Evolutionary conservation across 208 protist species (phyloP), one percentile per base, ranked within the genome.

Genomic region (Trypanosoma avium): DNA sequence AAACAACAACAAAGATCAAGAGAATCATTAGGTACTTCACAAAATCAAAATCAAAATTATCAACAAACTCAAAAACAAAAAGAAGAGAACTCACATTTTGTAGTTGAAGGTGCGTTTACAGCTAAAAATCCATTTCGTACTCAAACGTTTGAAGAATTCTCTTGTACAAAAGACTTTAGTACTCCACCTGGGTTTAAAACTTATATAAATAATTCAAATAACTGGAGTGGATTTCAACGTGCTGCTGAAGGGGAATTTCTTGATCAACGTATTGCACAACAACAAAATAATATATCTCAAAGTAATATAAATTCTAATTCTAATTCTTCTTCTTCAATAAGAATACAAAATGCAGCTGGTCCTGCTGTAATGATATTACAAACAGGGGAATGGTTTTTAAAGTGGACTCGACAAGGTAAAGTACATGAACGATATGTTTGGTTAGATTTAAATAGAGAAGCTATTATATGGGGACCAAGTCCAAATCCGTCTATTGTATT

Each of bases 351-450:
- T n/a, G n/a, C n/a, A n/a, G 4, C 32, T 47, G 43, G 36, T 2
- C 2, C 48, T 15, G 47, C 59, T 12, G 26, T 75, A 17, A 72
- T 75, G 55, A 66, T 65, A 35, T 62, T 94, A 36, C 74, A 89
- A 61, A 38, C 53, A 10, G 88, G 88, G 1, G 81, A 85, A 43
- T 94, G 88, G 85, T 92, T 91, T 72, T 76, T 81, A 56, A 92
- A 92, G 79, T 90, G 82, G 83, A 86, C 80, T 17, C 73, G 77
- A 7, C 70, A 54, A 53, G 75, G 90, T 48, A 60, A 61, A 35
- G 73, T 90, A 7, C 70, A 88, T 48, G 75, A 74, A 48, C 84
- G 88, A 50, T 94, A 82, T 66, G 64, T 94, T 9, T 89, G 88
- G 81, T 70, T 94, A 1, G 82, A 94, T 66, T 26, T 84, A 45